Conservation (phyloP, 345 rosid species). For the Eucalyptus dawsonii region DNA sequence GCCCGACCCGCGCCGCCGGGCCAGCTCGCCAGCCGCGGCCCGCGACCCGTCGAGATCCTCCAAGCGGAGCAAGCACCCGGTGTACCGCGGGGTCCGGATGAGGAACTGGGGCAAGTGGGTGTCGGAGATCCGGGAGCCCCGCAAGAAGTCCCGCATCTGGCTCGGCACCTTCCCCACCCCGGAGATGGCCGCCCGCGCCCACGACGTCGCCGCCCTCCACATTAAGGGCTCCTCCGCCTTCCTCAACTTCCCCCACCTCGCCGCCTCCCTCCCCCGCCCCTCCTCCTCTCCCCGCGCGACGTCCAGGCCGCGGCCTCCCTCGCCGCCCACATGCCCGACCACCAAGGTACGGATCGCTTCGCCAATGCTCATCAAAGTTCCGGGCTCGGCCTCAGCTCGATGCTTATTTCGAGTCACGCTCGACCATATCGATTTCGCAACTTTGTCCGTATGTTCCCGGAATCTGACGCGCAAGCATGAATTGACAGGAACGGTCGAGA, state of each 20-base stretch:
- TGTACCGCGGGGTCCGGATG: conserved; percentile 83
- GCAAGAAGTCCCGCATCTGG: conserved; percentile 93
- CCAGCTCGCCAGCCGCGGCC: not conserved
- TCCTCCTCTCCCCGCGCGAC: conserved; percentile 70
- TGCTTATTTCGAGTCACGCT: not conserved
- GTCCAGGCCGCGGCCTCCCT: conserved; percentile 87
- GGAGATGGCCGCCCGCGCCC: conserved; percentile 98
- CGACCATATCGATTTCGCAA: rapidly evolving
- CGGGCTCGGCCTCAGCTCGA: not conserved
- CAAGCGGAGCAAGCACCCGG: conserved; percentile 47
- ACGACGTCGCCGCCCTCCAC: conserved; percentile 85
- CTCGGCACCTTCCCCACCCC: conserved; percentile 86
- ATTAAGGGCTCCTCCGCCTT: conserved; percentile 75
- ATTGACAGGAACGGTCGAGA: not conserved
- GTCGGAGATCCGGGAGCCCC: conserved; percentile 89
- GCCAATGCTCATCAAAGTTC: not conserved
- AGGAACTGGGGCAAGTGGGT: conserved; percentile 98
- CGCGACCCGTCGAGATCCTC: conserved; percentile 12
- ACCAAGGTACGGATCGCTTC: not conserved
- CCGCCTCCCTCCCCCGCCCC: conserved; percentile 59
- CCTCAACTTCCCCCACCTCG: conserved; percentile 83
- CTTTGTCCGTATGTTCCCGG: not conserved
- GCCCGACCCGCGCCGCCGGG: not conserved
- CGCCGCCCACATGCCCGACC: conserved; percentile 58
- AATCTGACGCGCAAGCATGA: not conserved